Evolutionary conservation across 176 grass and related monocot species (phyloP), one percentile per base, ranked within the genome.

Genomic region (Carex pumila): DNA sequence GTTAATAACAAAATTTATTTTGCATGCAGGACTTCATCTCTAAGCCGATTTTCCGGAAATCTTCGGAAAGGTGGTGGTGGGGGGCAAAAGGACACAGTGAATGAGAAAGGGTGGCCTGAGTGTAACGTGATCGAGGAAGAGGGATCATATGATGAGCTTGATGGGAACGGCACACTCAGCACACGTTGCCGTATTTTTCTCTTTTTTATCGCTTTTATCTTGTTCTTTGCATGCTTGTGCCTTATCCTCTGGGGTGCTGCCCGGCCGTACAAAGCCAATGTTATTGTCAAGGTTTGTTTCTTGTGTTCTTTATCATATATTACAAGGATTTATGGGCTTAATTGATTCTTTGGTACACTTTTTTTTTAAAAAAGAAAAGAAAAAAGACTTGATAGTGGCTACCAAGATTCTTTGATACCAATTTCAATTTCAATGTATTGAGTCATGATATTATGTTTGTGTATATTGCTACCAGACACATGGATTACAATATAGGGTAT

Each of bases 91-190:
- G 91, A 88, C 70, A 50, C 61, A 0, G 68, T 95, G 61, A 99
- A 99, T 72, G 91, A 95, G 21, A 99, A 99, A 81, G 96, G 93
- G 0, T 99, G 96, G 96, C 96, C 96, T 1, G 96, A 99, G 87
- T 99, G 96, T 75, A 92, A 88, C 71, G 96, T 99, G 80, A 99
- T 99, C 67, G 84, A 95, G 88, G 96, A 95, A 75, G 96, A 99
- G 54, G 96, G 93, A 0, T 50, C 88, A 2, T 99, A 99, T 56
- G 91, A 95, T 45, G 91, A 88, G 56, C 93, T 99, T 72, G 81
- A 84, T 49, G 91, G 87, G 2, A 91, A 95, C 64, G 91, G 79
- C 25, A 87, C 82, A 5, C 84, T 99, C 81, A 93, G 91, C 3
- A 84, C 88, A 34, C 86, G 91, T 0, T 96, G 93, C 90, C 88